Evolutionary conservation across 768 basidiomycete genomes (phyloP), one percentile per base, ranked within the genome.

Genomic region (Pleurotus cornucopiae): DNA sequence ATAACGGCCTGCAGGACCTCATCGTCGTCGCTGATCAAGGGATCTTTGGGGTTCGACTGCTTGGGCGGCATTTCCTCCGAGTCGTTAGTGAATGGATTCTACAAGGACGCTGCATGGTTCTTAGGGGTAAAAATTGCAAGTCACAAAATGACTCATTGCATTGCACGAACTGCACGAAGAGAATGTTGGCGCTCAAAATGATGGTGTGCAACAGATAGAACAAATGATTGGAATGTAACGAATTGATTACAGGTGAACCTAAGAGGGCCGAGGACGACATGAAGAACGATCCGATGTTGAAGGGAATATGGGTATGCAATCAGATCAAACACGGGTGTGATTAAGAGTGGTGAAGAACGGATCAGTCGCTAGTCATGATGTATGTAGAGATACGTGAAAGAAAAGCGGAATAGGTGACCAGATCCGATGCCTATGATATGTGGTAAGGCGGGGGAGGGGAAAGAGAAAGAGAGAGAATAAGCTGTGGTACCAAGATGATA

Each of bases 1-100:
- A 99, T 85, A 55, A 98, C 90, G 14, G 96, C 96, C 66, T 98
- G 95, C 0, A 98, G 76, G 16, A 91, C 84, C 49, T 97, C 89
- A 53, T 94, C 91, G 49, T 93, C 87, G 12, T 85, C 84, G 49
- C 78, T 80, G 38, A 83, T 74, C 12, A 84, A 68, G 58, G 85
- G 85, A 61, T 89, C 88, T 63, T 88, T 88, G 54, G 12, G 34
- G 34, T 65, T 66, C 5, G 77, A 62, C 46, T 74, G 70, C 72
- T 90, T 91, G 21, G 88, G 80, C 7, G 83, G 79, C 90, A 94
- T 92, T 58, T 47, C 38, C 16, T 34, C 30, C 4, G 11, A 34
- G 30, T 11, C 30, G 30, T 34, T 34, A 11, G 30, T 34, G 30
- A 34, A 12, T 34, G 9, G 30, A 34, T 34, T 34, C 11, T 34